Evolutionary conservation across 176 grass and related monocot genomes (phyloP).

Genomic region (Aegilops umbellulata): DNA sequence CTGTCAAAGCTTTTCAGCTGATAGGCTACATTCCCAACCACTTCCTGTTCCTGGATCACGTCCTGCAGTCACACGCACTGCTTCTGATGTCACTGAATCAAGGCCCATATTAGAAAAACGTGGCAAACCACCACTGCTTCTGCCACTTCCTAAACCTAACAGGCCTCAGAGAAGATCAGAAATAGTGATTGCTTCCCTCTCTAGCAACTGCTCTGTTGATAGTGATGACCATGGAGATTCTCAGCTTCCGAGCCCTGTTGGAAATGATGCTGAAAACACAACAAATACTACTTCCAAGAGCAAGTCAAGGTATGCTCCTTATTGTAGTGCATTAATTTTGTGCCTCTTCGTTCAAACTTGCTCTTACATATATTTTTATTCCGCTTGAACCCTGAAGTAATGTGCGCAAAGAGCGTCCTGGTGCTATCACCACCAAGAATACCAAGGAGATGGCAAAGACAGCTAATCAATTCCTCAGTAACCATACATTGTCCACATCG

Average conservation of each 20-base stretch:
- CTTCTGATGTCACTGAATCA: conserved; percentile 72
- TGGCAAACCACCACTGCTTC: conserved; percentile 67
- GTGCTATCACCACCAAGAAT: conserved; percentile 44
- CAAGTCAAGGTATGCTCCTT: conserved; percentile 58
- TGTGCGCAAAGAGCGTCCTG: conserved; percentile 54
- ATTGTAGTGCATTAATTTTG: conserved; percentile 16
- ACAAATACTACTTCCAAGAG: conserved; percentile 45
- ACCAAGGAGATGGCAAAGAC: conserved; percentile 52
- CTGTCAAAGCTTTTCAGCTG: conserved; percentile 92
- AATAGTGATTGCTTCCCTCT: conserved; percentile 68
- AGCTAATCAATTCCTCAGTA: conserved; percentile 44
- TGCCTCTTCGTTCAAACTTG: conserved; percentile 7
- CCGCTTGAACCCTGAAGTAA: conserved; percentile 58
- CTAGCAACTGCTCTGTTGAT: conserved; percentile 88
- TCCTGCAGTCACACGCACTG: conserved; percentile 48
- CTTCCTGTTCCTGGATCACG: conserved; percentile 73
- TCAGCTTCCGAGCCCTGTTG: conserved; percentile 81
- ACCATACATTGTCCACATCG: conserved; percentile 56
- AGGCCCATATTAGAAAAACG: conserved; percentile 83
- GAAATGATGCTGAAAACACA: conserved; percentile 66
- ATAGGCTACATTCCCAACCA: conserved; percentile 61
- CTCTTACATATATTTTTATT: conserved; percentile 40
- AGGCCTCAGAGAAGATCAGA: conserved; percentile 59
- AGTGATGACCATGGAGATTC: conserved; percentile 76
- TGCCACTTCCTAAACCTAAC: conserved; percentile 78